Evolutionary conservation across 352 stramenopile species (phyloP), one percentile per base, ranked within the genome.

Genomic region (Pythium oligandrum): DNA sequence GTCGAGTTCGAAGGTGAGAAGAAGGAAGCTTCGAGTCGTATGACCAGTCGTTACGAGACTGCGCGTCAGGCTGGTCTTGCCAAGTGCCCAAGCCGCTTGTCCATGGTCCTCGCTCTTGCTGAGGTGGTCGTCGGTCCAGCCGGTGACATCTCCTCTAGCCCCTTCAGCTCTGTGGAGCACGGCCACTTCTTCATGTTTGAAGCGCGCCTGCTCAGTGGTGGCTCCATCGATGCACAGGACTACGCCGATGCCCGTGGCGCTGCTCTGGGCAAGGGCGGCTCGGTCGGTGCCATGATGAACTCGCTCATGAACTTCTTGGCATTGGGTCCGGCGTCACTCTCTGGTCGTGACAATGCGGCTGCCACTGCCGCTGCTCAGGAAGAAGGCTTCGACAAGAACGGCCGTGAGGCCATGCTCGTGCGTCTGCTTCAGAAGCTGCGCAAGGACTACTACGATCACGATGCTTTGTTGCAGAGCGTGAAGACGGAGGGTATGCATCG

Each of bases 111-210:
- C 44, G 80, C 82, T n/a, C 67, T 95, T 42, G 81, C 83, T 4
- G 76, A 89, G 45, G 81, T 93, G 34, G 83, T 94, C 32, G 89
- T 94, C 51, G 80, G 77, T 8, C 70, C 71, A 1, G 55, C 59
- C 34, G 66, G 61, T 8, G 66, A 75, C 46, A 46, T 66, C 11
- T 65, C 63, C 2, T 38, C 51, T 37, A 72, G 64, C 38, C 57
- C 55, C 7, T 94, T 94, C 52, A 89, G 78, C 55, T 88, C 82
- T 9, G 75, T 91, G 6, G 84, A 94, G 55, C 78, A 94, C 55
- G 83, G 83, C 32, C 82, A 92, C 47, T 95, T 93, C 67, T 95
- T 91, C 53, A 95, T 95, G 84, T 95, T 95, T 52, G 84, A 95
- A 53, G 84, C 84, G 36, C 77, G 83, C n/a, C 51, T 93, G 53